A percentile compares a stretch with the other conserved stretches of the same genome.
phyloP scores from a whole-genome alignment of 208 protist species.

The Trypanosoma cruzi region DNA sequence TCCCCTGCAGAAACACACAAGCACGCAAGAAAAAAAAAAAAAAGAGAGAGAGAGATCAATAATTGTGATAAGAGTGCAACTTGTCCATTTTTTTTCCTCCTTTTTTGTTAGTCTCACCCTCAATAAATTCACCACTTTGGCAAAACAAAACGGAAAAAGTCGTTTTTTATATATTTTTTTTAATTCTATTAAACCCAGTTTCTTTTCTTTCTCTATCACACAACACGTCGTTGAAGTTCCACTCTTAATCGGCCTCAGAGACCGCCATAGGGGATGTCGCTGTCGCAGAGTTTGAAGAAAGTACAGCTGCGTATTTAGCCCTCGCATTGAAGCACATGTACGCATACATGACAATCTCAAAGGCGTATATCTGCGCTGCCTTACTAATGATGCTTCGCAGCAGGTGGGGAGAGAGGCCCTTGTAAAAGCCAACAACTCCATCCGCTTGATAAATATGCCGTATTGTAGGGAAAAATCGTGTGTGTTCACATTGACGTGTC shows the following conservation, averaged over 20 bases:
- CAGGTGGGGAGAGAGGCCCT: conserved; percentile 83
- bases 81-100: neutral
- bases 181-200: neutral
- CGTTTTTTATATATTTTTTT: neutral
- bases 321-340: conserved; percentile 33
- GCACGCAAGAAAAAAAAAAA: neutral
- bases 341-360: conserved; percentile 83
- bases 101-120: neutral
- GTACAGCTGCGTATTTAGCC: neutral
- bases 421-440: conserved; percentile 89
- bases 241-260: neutral
- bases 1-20: too few species aligned
- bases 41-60: neutral
- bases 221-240: neutral
- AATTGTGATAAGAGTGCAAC: neutral
- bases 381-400: conserved; percentile 87
- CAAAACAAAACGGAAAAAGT: neutral
- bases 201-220: too few species aligned
- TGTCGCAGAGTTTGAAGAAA: neutral
- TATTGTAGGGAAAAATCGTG: conserved; percentile 59
- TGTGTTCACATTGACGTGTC: conserved; percentile 79
- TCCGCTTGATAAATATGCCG: conserved; percentile 74
- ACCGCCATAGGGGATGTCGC: neutral
- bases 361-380: conserved; percentile 87
- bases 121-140: neutral